Percentiles rank a stretch among this genome's conserved stretches.
These are phyloP conservation scores for Scenedesmus sp. DNA, from an alignment of 163 green algal species.

Conservation along the genomic window DNA sequence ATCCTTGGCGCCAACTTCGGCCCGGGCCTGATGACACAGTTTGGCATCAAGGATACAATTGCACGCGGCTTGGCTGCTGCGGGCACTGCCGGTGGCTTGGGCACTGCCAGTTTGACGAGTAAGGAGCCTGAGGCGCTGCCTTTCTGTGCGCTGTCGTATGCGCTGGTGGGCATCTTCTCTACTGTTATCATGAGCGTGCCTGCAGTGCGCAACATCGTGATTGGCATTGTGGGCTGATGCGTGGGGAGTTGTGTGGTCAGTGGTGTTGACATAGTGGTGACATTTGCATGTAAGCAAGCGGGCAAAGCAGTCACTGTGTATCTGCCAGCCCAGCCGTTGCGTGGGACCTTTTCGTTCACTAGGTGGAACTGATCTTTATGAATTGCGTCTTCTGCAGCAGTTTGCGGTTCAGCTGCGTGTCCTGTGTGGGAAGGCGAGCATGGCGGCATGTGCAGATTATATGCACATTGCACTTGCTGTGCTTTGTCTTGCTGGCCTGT, in stretches of 20 bases:
- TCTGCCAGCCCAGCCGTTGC: background rate
- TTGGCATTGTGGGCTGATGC: constrained; percentile 75
- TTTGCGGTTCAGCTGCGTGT: too few relatives aligned
- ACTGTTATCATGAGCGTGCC: constrained; percentile 80
- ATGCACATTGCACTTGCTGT: background rate
- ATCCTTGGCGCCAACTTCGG: constrained; percentile 82
- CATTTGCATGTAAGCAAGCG: background rate
- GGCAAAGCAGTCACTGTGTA: background rate
- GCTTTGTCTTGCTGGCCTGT: background rate
- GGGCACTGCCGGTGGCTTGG: constrained; percentile 85
- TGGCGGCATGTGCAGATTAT: background rate
- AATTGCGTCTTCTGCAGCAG: too few relatives aligned
- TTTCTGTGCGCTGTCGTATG: constrained; percentile 91
- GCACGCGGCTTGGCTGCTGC: constrained; percentile 75
- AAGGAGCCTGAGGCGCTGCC: constrained; percentile 92
- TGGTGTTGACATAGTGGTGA: background rate
- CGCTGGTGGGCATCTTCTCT: constrained; percentile 86
- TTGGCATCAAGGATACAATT: constrained; percentile 87
- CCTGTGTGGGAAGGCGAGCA: background rate
- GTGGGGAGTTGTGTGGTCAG: too few relatives aligned
- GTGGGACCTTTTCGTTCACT: too few relatives aligned
- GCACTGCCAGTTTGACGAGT: constrained; percentile 84
- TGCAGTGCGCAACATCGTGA: constrained; percentile 67
- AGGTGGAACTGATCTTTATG: too few relatives aligned
- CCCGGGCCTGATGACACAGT: constrained; percentile 65